Percentiles rank a stretch among this genome's conserved stretches.
Conservation (phyloP, 371 early-diverging fungal genomes). For the Mucor sp. region DNA sequence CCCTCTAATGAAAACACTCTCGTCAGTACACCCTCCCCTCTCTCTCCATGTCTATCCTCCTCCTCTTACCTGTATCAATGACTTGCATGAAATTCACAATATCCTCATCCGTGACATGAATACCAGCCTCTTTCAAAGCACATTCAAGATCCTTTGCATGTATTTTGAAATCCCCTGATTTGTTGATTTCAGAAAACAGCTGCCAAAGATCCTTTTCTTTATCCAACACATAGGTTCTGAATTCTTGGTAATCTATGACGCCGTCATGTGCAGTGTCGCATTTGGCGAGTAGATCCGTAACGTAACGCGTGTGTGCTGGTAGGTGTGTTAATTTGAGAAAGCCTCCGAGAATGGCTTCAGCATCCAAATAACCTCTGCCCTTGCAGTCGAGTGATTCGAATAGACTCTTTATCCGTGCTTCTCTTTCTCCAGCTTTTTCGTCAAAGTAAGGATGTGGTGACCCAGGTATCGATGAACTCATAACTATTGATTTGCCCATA, state of each 20-base stretch:
- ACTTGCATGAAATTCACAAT: conserved; percentile 64
- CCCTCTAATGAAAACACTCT: conserved; percentile 33
- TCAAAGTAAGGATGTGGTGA: conserved; percentile 50
- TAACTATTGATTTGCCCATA: neutral
- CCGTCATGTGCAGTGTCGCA: conserved; percentile 69
- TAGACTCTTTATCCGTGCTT: conserved; percentile 45
- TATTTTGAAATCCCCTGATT: conserved; percentile 61
- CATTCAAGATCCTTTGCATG: conserved; percentile 59
- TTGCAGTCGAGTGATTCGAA: conserved; percentile 51
- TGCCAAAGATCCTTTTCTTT: conserved; percentile 72
- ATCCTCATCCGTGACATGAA: conserved; percentile 64
- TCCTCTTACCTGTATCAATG: conserved; percentile 61
- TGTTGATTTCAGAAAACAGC: conserved; percentile 69
- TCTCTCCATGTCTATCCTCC: neutral
- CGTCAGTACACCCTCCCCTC: neutral
- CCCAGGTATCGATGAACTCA: conserved; percentile 23
- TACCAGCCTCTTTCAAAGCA: conserved; percentile 63
- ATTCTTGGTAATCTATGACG: conserved; percentile 68
- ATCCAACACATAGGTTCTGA: conserved; percentile 67
- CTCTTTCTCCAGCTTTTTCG: conserved; percentile 50
- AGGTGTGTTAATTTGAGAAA: conserved; percentile 49
- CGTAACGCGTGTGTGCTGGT: conserved; percentile 53
- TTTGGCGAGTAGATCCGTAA: conserved; percentile 52
- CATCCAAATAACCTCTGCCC: conserved; percentile 47
- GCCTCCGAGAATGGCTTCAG: conserved; percentile 52